A percentile compares a stretch with the other conserved stretches of the same genome.
Evolutionary conservation across 495 filamentous ascomycete genomes (phyloP).

Genomic region (Neurospora africana): DNA sequence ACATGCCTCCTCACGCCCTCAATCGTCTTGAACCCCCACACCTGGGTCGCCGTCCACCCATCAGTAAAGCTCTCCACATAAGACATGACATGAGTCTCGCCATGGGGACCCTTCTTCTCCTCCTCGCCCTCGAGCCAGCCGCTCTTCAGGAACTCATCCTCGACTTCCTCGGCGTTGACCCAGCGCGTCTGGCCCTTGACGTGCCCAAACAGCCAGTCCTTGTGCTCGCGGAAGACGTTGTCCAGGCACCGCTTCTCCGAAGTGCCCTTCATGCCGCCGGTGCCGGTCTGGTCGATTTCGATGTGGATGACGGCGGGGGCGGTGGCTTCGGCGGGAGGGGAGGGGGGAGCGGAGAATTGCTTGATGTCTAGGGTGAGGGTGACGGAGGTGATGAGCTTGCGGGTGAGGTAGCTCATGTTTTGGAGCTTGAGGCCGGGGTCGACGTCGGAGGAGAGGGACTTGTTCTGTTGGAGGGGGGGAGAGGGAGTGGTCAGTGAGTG

Average conservation of each 20-base stretch:
- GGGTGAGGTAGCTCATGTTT: slow-evolving; percentile 72
- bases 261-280: slow-evolving; percentile 65
- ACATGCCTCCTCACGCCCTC: slow-evolving; percentile 55
- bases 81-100: slow-evolving; percentile 40
- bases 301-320: slow-evolving; percentile 49
- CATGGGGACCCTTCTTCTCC: slow-evolving; percentile 38
- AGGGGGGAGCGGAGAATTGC: slow-evolving; percentile 45
- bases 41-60: slow-evolving; percentile 52
- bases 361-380: slow-evolving; percentile 61
- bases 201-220: slow-evolving; percentile 72
- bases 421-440: slow-evolving; percentile 71
- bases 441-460: slow-evolving; percentile 59
- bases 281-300: slow-evolving; percentile 69
- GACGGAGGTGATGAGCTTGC: slow-evolving; percentile 62
- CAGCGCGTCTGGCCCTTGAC: slow-evolving; percentile 54
- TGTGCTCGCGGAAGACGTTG: slow-evolving; percentile 56
- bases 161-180: slow-evolving; percentile 24
- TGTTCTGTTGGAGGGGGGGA: slow-evolving; percentile 47
- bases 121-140: slow-evolving; percentile 43
- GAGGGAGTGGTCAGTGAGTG: neutral
- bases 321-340: slow-evolving; percentile 25
- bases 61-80: slow-evolving; percentile 43
- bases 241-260: slow-evolving; percentile 64
- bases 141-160: slow-evolving; percentile 35
- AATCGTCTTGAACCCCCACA: slow-evolving; percentile 41